Evolutionary conservation across 768 basidiomycete genomes (phyloP), one percentile per base, ranked within the genome.

Genomic region (Pleurotus pulmonarius): DNA sequence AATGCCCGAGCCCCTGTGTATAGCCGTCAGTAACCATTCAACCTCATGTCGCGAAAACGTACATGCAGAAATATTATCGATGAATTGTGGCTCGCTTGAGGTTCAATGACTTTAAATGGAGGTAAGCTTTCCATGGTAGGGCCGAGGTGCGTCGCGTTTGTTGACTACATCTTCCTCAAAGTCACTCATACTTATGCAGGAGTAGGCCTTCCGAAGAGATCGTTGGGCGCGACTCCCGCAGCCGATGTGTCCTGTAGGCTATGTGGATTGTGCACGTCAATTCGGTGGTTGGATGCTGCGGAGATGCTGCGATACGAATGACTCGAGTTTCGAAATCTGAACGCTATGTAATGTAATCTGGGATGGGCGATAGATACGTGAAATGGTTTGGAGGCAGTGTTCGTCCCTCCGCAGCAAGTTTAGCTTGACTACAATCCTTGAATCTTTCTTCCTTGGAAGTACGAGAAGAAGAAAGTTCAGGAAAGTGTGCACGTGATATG

Each of bases 1-100:
- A 68, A 54, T 77, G 75, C n/a, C 75, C 75, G 2, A 77, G 61
- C 4, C 75, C 76, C 75, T 77, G 39, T 47, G 8, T 39, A 3
- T 11, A 34, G 29, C 29, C 29, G 29, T 34, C 8, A 34, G 29
- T 34, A 34, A 34, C 29, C 29, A 34, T 34, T 2, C 29, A 34
- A 34, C 29, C 29, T 34, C 29, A 11, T 11, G 29, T 34, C 29
- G 29, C 29, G 29, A 34, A 15, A 40, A 53, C 51, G 16, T 41
- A 53, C 51, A 41, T 53, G 51, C 15, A 53, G 20, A 41, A 53
- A 53, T 5, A 53, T 53, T n/a, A 53, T 41, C 1, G 51, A 39
- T 16, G 51, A 37, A 4, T 12, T 53, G 24, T 53, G 51, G 12
- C 25, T 39, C 9, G 37, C 15, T 26, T 22, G 16, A 15, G 51